These are phyloP conservation scores for Brassica balearica DNA, from an alignment of 441 rosid genomes.

Conservation along the genomic window DNA sequence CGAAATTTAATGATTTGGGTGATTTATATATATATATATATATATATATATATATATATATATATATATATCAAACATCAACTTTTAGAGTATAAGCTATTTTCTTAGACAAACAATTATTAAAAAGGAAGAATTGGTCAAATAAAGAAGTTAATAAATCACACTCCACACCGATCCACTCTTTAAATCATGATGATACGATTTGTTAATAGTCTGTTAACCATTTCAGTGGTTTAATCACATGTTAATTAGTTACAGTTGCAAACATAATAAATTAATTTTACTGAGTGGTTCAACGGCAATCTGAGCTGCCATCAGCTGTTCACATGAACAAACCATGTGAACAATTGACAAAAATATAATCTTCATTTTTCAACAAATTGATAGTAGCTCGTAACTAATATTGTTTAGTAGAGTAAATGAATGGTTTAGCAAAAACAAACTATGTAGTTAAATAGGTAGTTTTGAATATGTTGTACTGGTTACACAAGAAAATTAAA, in stretches of 20 bases:
- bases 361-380: background rate
- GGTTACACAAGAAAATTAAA: background rate
- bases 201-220: background rate
- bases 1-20: too few relatives aligned
- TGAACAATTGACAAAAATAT: background rate
- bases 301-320: background rate
- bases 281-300: background rate
- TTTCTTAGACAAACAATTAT: background rate
- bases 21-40: too few relatives aligned
- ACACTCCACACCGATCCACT: background rate
- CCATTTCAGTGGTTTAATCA: background rate
- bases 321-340: background rate
- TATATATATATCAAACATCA: too few relatives aligned
- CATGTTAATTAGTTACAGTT: background rate
- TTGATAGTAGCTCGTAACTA: background rate
- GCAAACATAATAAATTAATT: constrained; percentile 4
- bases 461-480: background rate
- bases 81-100: too few relatives aligned
- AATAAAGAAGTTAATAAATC: background rate
- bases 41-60: too few relatives aligned
- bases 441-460: too few relatives aligned
- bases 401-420: too few relatives aligned
- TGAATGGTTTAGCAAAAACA: too few relatives aligned
- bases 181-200: background rate
- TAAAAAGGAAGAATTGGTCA: background rate